phyloP scores from a whole-genome alignment of 371 early-diverging fungal genomes.

The Mucor circinelloides region DNA sequence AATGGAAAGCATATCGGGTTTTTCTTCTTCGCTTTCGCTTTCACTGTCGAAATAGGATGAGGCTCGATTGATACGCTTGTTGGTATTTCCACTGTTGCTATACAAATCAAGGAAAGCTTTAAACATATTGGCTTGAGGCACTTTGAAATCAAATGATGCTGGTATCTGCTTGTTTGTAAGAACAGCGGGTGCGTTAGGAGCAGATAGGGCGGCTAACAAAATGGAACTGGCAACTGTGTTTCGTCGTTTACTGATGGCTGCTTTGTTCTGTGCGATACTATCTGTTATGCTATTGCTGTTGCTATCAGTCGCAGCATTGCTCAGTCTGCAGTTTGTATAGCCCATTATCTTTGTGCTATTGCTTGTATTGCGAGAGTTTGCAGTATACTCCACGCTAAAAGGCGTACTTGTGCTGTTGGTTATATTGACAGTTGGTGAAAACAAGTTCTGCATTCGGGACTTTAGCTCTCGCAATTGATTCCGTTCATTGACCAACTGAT shows the following conservation, averaged over 20 bases:
- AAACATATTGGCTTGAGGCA: not conserved
- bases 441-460: not conserved
- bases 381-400: not conserved
- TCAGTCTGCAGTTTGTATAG: not conserved
- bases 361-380: not conserved
- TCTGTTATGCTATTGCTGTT: not conserved
- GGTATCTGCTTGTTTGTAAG: not conserved
- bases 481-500: slow-evolving; percentile 35
- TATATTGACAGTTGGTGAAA: not conserved
- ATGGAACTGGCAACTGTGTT: not conserved
- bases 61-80: not conserved
- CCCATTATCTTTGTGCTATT: not conserved
- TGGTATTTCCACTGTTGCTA: not conserved
- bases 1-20: not conserved
- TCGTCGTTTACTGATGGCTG: not conserved
- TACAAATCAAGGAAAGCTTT: not conserved
- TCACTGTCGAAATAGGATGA: not conserved
- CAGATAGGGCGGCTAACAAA: not conserved
- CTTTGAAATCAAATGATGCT: not conserved
- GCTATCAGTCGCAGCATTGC: not conserved
- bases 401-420: not conserved
- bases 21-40: not conserved
- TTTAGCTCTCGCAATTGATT: slow-evolving; percentile 8
- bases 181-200: not conserved
- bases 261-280: not conserved